Conservation (phyloP, 1,284 basidiomycete species). For the Peniophora sp. region DNA sequence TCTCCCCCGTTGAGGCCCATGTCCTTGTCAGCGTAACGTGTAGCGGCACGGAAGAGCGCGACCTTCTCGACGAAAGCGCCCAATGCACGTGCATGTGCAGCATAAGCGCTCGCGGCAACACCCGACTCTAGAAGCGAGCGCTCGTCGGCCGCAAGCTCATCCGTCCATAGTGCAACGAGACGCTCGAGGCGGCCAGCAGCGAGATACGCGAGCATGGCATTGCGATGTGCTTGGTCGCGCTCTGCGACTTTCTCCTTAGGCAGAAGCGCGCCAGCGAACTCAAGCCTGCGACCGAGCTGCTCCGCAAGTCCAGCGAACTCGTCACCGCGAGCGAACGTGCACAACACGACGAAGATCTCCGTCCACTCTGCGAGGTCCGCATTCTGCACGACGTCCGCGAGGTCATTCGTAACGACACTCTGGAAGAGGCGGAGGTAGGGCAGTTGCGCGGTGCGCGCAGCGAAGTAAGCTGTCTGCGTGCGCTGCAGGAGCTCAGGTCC, state of each 20-base stretch:
- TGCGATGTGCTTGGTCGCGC: constrained; percentile 55
- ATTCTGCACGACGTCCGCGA: constrained; percentile 91
- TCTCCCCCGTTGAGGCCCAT: constrained; percentile 30
- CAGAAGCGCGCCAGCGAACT: constrained; percentile 64
- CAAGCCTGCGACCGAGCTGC: constrained; percentile 86
- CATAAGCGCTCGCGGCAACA: constrained; percentile 57
- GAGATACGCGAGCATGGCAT: constrained; percentile 89
- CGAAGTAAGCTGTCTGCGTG: constrained; percentile 94
- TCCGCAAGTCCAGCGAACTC: constrained; percentile 87
- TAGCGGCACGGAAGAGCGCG: constrained; percentile 87
- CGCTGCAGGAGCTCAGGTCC: constrained; percentile 84
- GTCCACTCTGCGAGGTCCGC: constrained; percentile 94
- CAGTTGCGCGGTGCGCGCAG: constrained; percentile 64
- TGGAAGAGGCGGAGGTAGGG: constrained; percentile 95
- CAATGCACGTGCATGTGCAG: constrained; percentile 82
- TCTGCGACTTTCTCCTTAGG: constrained; percentile 38
- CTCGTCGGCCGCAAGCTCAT: constrained; percentile 53
- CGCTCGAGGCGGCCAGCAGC: constrained; percentile 88
- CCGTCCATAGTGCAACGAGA: constrained; percentile 87
- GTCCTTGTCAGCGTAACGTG: constrained; percentile 82
- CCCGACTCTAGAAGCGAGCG: constrained; percentile 69
- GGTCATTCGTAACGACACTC: constrained; percentile 89
- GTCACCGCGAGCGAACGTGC: constrained; percentile 84
- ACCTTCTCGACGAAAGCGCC: constrained; percentile 98
- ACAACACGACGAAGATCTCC: constrained; percentile 95